phyloP scores from a whole-genome alignment of 2,329 filamentous ascomycete species.

The Knufia fluminis region DNA sequence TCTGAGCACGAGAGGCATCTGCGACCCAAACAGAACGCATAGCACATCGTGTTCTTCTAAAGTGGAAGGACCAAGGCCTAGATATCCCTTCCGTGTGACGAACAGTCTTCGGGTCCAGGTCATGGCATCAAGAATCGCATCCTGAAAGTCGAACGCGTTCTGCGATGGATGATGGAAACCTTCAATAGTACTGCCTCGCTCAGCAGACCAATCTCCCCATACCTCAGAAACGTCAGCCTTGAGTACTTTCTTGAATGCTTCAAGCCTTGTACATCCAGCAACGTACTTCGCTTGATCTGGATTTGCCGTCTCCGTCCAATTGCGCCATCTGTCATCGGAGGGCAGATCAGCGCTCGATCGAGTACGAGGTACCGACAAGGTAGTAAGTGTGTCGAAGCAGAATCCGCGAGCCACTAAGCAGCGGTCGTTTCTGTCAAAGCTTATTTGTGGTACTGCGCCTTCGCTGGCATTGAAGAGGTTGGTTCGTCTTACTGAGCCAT shows the following conservation, averaged over 20 bases:
- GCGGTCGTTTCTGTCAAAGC: neutral
- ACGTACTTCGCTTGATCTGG: neutral
- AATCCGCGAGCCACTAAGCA: neutral
- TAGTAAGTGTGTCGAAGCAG: neutral
- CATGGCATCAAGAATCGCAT: neutral
- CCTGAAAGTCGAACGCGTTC: neutral
- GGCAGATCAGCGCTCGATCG: neutral
- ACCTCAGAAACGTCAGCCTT: neutral
- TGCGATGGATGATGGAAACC: neutral
- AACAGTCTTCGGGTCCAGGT: neutral
- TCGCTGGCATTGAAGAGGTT: neutral
- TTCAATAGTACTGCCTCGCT: neutral
- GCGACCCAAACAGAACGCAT: neutral
- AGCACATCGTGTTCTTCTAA: neutral
- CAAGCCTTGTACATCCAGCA: neutral
- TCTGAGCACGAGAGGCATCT: neutral
- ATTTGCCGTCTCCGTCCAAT: neutral
- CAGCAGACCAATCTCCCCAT: neutral
- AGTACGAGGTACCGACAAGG: neutral
- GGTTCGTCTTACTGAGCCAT: neutral
- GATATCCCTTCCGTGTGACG: neutral
- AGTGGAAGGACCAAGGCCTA: neutral
- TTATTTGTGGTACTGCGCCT: neutral
- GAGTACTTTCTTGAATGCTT: neutral
- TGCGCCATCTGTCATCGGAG: neutral